Evolutionary conservation across 495 filamentous ascomycete genomes (phyloP), one percentile per base, ranked within the genome.

Genomic region (Tuber calosporum): DNA sequence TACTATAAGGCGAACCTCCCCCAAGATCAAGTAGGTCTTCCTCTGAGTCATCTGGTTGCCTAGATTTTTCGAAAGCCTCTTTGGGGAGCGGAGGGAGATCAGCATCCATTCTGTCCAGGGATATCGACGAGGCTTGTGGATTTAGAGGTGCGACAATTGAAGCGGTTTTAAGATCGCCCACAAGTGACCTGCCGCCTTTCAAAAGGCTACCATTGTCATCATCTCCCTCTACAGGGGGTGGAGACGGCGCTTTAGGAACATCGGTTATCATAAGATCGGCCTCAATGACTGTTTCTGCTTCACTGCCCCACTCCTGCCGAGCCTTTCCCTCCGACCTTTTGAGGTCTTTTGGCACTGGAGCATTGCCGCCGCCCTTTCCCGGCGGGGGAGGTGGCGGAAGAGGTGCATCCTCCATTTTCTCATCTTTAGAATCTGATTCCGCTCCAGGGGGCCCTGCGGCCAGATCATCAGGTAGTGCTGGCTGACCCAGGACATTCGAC

Each of bases 1-100:
- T 74, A 45, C 79, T 77, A 72, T 81, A 79, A 71, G 73, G 71
- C 19, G 76, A 78, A 62, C 77, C 72, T 38, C 78, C 78, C 13
- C 72, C 72, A 43, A 81, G 77, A 41, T 81, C 79, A 77, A 81
- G 77, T 3, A 81, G 72, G 43, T 81, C 74, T 70, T 81, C 80
- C 34, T 81, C 80, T n/a, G 77, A 77, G 26, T 79, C 71, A 71
- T 75, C 48, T 34, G 75, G 53, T 48, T 72, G 74, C 15, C 70
- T 71, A 11, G 69, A 66, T 74, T 77, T 73, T 48, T 81, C 76
- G 41, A 73, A 68, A 17, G 79, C 72, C 34, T 76, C 74, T 34
- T 70, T 62, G 15, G 80, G 77, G 37, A 79, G 74, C 15, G 80
- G 80, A n/a, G 80, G 80, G 37, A 80, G 77, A 26, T 82, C 80